phyloP scores from a whole-genome alignment of 768 basidiomycete species.

The Agrocybe praecox region DNA sequence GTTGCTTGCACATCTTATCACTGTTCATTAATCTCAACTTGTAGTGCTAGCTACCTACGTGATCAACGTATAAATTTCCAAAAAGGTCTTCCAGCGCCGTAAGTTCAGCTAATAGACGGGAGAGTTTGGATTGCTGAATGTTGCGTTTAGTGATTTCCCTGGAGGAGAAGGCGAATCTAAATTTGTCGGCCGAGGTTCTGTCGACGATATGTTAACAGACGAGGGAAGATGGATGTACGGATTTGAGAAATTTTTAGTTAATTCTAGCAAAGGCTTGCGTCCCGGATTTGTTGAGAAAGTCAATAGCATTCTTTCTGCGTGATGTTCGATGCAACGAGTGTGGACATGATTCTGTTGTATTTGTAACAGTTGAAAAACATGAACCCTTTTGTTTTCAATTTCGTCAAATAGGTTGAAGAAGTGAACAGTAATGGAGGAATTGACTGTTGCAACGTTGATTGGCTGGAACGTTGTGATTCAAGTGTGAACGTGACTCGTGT shows the following conservation, averaged over 20 bases:
- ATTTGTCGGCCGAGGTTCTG: slow-evolving; percentile 39
- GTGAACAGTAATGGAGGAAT: no score
- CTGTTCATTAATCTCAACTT: background rate
- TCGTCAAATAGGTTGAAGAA: no score
- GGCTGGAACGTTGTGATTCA: no score
- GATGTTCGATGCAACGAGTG: background rate
- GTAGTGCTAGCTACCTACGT: slow-evolving; percentile 50
- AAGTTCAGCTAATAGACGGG: slow-evolving; percentile 9
- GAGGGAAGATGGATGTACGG: slow-evolving; percentile 45
- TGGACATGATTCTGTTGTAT: no score
- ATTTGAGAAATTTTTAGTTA: slow-evolving; percentile 34
- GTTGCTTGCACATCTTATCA: background rate
- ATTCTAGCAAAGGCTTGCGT: background rate
- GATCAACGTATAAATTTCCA: slow-evolving; percentile 49
- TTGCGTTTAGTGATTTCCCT: slow-evolving; percentile 46
- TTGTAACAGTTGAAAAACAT: no score
- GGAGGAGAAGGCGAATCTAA: slow-evolving; percentile 51
- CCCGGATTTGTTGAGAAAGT: slow-evolving; percentile 14
- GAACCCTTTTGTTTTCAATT: no score
- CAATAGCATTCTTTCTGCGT: slow-evolving; percentile 7
- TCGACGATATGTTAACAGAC: slow-evolving; percentile 30
- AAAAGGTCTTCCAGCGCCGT: slow-evolving; percentile 53
- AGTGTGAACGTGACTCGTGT: no score
- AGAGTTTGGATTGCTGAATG: background rate
- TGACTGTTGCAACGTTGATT: no score